Conservation (phyloP, 2,329 filamentous ascomycete genomes). For the Diaporthe australafricana region DNA sequence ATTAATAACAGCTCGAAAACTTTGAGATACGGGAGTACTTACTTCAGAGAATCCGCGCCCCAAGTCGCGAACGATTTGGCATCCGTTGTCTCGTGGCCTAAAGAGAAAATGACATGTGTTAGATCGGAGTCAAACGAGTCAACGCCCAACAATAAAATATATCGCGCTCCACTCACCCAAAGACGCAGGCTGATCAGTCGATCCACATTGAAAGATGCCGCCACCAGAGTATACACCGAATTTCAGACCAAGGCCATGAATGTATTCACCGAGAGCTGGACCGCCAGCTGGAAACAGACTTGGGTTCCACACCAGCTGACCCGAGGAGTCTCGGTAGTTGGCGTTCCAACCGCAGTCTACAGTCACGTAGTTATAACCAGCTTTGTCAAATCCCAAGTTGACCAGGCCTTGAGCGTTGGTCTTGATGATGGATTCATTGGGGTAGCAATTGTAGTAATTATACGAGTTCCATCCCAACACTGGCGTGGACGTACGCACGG, state of each 20-base stretch:
- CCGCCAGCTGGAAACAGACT: conserved; percentile 63
- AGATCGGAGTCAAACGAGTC: neutral
- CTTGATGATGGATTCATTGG: conserved; percentile 60
- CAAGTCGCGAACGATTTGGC: conserved; percentile 55
- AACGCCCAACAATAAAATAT: neutral
- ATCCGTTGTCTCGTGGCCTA: conserved; percentile 56
- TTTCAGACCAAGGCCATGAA: conserved; percentile 60
- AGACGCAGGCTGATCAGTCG: conserved; percentile 55
- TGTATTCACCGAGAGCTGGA: conserved; percentile 59
- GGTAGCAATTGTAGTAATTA: conserved; percentile 64
- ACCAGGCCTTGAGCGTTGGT: conserved; percentile 65
- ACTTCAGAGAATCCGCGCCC: conserved; percentile 65
- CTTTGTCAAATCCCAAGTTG: conserved; percentile 59
- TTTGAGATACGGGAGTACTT: conserved; percentile 36
- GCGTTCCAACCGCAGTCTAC: conserved; percentile 70
- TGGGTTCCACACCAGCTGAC: conserved; percentile 61
- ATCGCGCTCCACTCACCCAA: conserved; percentile 47
- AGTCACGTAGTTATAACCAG: conserved; percentile 68
- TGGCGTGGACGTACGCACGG: conserved; percentile 45
- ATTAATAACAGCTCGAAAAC: neutral
- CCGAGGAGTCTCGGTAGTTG: conserved; percentile 52
- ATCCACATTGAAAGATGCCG: conserved; percentile 58
- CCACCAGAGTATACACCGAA: conserved; percentile 68
- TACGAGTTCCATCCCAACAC: conserved; percentile 70
- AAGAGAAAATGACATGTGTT: neutral